Evolutionary conservation across 1,284 basidiomycete genomes (phyloP), one percentile per base, ranked within the genome.

Genomic region (Cutaneotrichosporon mucoides): DNA sequence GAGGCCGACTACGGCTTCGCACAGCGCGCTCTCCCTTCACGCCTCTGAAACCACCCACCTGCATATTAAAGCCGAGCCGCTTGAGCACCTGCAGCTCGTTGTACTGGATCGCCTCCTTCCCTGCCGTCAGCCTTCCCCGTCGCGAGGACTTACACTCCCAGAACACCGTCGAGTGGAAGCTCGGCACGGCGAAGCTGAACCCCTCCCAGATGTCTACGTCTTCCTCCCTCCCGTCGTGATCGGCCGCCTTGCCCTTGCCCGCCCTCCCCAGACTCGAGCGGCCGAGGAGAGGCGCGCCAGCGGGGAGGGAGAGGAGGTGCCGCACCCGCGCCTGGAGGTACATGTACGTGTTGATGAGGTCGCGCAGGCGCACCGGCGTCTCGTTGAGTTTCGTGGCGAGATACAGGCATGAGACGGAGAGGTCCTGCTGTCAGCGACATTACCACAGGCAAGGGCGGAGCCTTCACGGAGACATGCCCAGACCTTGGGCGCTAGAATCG

Each of bases 1-100:
- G 24, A 24, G 24, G 24, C 24, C 24, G 24, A 24, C 24, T 13
- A 44, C 78, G 78, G 5, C 38, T 63, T 16, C 12, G 6, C 13
- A 16, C 48, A 65, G 58, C 69, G 54, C 48, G 95, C 90, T 24
- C 24, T 24, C 24, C 24, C 24, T 24, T 24, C 24, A 24, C 24
- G 24, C 24, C 24, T 24, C 24, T 24, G 24, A 24, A 24, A 24
- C 24, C 24, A 35, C 46, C 34, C 34, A 48, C 46, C 69, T 88
- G 82, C 53, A 92, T 88, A 69, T 92, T 88, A 79, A 93, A 93
- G 4, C 89, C 90, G 10, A 93, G 83, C 41, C 93, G 85, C 79
- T 99, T 99, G 64, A 99, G 83, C 15, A 99, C 85, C 74, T 99
- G 96, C 91, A 99, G 98, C 79, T 99, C 96, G 1, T 89, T 87